These are phyloP conservation scores for Galeopsis tetrahit DNA, from an alignment of 257 asterid genomes.

Conservation along the genomic window DNA sequence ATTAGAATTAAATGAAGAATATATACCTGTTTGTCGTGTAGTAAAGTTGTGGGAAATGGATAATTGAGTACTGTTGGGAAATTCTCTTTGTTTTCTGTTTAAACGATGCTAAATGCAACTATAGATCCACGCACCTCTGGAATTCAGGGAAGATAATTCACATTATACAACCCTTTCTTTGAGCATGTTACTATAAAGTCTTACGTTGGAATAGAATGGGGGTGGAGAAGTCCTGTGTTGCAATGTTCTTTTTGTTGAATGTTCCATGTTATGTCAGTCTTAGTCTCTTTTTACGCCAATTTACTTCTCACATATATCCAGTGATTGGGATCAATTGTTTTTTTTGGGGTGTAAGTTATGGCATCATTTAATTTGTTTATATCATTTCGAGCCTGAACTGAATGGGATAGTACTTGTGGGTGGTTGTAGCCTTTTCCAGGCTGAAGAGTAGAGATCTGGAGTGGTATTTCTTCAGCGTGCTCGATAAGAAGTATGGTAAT, in stretches of 20 bases:
- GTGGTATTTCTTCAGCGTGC: conserved; percentile 90
- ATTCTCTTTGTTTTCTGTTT: background rate
- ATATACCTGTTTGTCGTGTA: conserved; percentile 1
- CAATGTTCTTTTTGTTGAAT: background rate
- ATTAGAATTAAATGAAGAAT: background rate
- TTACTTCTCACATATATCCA: background rate
- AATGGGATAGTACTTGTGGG: conserved; percentile 16
- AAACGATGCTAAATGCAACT: background rate
- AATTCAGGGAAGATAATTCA: background rate
- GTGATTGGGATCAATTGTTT: background rate
- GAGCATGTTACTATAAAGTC: background rate
- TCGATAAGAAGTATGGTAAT: conserved; percentile 91
- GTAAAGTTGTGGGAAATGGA: background rate
- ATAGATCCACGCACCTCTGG: background rate
- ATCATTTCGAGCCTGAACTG: conserved; percentile 16
- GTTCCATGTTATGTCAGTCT: background rate
- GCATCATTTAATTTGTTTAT: background rate
- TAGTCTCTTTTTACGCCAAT: background rate
- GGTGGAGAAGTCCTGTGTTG: background rate
- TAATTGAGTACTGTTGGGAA: background rate
- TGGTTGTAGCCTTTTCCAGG: conserved; percentile 62
- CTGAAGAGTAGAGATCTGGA: conserved; percentile 82
- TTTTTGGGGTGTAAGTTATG: background rate
- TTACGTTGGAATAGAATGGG: background rate
- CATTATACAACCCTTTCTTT: background rate